phyloP scores from a whole-genome alignment of 1,284 basidiomycete genomes.

The Sphaerobolus stellatus region DNA sequence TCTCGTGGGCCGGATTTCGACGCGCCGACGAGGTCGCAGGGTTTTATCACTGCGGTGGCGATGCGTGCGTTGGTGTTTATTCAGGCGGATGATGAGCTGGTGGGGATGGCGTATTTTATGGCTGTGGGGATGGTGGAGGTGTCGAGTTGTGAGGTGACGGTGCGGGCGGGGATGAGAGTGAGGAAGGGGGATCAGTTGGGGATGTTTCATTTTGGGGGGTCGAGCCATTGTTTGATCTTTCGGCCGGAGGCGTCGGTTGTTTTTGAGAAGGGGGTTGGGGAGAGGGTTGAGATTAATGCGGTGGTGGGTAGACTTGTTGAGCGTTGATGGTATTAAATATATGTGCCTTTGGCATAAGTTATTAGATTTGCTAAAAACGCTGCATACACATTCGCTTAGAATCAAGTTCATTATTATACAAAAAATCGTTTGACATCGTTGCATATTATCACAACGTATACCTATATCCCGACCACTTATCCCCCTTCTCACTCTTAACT shows the following conservation, averaged over 20 bases:
- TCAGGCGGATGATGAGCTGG: conserved; percentile 47
- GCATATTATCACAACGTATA: conserved; percentile 43
- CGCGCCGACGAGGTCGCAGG: conserved; percentile 23
- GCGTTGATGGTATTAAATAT: too few relatives aligned
- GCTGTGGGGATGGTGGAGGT: conserved; percentile 57
- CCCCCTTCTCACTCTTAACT: conserved; percentile 57
- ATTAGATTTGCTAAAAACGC: too few relatives aligned
- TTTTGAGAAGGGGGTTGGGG: too few relatives aligned
- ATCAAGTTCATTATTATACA: too few relatives aligned
- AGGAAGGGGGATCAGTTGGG: conserved; percentile 49
- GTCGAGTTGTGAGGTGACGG: conserved; percentile 46
- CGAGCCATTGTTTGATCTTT: conserved; percentile 45
- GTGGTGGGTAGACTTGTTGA: too few relatives aligned
- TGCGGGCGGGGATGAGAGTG: conserved; percentile 32
- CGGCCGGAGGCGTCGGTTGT: conserved; percentile 13
- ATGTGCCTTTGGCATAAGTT: too few relatives aligned
- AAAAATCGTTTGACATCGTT: too few relatives aligned
- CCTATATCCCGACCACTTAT: conserved; percentile 59
- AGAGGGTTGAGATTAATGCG: too few relatives aligned
- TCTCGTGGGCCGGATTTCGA: conserved; percentile 28
- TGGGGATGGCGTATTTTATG: conserved; percentile 51
- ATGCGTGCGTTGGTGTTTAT: conserved; percentile 55
- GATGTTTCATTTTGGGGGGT: conserved; percentile 55
- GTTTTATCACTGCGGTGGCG: conserved; percentile 38
- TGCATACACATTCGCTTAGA: too few relatives aligned